Conservation (phyloP, 805 yeast genomes). For the Yarrowia phangngaensis region DNA sequence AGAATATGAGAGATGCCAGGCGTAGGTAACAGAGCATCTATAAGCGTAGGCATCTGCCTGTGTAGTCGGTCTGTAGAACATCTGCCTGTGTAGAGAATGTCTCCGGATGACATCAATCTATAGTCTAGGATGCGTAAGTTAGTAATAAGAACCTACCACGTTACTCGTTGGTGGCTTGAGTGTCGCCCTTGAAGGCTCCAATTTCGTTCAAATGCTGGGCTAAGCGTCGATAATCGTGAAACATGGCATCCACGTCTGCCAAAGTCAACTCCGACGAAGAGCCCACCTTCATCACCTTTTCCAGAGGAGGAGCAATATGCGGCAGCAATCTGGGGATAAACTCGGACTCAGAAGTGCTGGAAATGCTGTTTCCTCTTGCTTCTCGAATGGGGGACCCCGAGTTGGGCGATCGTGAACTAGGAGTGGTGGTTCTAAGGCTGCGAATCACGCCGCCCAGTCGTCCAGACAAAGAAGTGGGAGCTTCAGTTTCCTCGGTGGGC, state of each 20-base stretch:
- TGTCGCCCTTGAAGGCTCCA: slow-evolving; percentile 33
- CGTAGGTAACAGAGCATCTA: no score
- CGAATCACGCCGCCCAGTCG: slow-evolving; percentile 22
- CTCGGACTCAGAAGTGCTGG: slow-evolving; percentile 24
- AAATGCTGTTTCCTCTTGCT: slow-evolving; percentile 19
- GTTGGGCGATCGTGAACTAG: slow-evolving; percentile 11
- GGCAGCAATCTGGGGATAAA: slow-evolving; percentile 10
- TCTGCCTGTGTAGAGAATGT: no score
- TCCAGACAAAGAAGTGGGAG: slow-evolving; percentile 3
- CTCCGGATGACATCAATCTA: no score
- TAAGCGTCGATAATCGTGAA: slow-evolving; percentile 41
- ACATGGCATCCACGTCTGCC: slow-evolving; percentile 39
- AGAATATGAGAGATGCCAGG: no score
- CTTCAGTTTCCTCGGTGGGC: slow-evolving; percentile 7
- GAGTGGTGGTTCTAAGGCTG: slow-evolving; percentile 22
- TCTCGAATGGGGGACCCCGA: slow-evolving; percentile 21
- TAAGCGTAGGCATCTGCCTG: no score
- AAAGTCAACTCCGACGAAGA: slow-evolving; percentile 37
- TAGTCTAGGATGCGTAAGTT: no score
- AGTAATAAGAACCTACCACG: no score
- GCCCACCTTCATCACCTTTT: slow-evolving; percentile 31
- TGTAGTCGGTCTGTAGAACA: no score
- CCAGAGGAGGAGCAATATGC: slow-evolving; percentile 31
- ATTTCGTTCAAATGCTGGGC: slow-evolving; percentile 36
- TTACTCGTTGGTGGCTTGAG: no score